Evolutionary conservation across 805 yeast genomes (phyloP).

Genomic region (Cyberlindnera meyerae): DNA sequence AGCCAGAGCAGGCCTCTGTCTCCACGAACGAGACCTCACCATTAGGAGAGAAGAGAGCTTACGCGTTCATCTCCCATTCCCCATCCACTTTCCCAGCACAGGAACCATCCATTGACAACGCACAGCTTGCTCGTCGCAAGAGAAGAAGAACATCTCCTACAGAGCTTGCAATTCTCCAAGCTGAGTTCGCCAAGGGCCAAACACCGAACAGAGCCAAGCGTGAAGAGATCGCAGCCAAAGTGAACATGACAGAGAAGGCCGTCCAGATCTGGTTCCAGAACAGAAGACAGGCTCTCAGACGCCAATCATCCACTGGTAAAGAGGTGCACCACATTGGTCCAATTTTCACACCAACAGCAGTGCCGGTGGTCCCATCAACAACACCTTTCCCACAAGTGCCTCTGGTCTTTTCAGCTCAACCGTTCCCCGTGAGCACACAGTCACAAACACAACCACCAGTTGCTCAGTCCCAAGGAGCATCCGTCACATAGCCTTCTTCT

Average conservation of each 20-base stretch:
- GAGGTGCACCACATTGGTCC: slow-evolving; percentile 28
- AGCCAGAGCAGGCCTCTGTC: slow-evolving; percentile 3
- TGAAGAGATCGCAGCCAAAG: slow-evolving; percentile 69
- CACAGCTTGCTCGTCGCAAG: slow-evolving; percentile 89
- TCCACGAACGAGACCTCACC: slow-evolving; percentile 12
- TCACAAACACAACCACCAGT: slow-evolving; percentile 2
- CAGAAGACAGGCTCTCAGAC: slow-evolving; percentile 77
- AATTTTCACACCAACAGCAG: slow-evolving; percentile 10
- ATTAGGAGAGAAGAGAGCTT: slow-evolving; percentile 34
- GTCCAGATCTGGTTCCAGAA: slow-evolving; percentile 99
- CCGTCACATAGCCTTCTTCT: slow-evolving; percentile 2
- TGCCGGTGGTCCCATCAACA: slow-evolving; percentile 4
- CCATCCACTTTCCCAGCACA: slow-evolving; percentile 81
- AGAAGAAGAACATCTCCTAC: slow-evolving; percentile 91
- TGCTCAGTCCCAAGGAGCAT: neutral
- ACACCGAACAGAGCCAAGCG: slow-evolving; percentile 81
- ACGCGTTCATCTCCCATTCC: slow-evolving; percentile 91
- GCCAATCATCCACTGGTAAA: slow-evolving; percentile 33
- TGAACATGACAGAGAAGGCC: slow-evolving; percentile 94
- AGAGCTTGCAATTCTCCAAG: slow-evolving; percentile 76
- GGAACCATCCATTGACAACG: slow-evolving; percentile 83
- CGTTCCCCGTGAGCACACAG: slow-evolving; percentile 1
- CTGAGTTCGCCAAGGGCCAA: slow-evolving; percentile 68
- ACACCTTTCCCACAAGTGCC: neutral
- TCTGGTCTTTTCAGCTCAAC: neutral